Conservation (phyloP, 495 filamentous ascomycete species). For the Aspergillus leporis region DNA sequence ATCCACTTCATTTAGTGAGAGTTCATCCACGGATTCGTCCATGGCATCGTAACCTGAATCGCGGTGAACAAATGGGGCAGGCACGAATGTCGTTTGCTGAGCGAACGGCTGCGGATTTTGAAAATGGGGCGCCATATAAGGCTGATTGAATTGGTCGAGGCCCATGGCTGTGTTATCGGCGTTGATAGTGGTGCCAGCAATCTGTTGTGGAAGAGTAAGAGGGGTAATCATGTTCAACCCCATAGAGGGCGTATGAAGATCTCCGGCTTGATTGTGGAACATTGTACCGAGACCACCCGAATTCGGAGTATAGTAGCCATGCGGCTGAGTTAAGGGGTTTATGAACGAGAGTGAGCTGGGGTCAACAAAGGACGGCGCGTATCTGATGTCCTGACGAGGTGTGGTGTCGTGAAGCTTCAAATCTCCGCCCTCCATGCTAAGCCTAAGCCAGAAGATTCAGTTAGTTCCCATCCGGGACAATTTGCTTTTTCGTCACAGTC, state of each 20-base stretch:
- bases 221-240: conserved; percentile 79
- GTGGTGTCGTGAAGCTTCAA: conserved; percentile 81
- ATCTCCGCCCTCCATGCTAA: conserved; percentile 49
- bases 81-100: conserved; percentile 67
- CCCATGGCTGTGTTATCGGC: conserved; percentile 24
- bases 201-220: conserved; percentile 69
- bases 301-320: conserved; percentile 86
- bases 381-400: conserved; percentile 78
- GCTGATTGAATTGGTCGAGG: conserved; percentile 61
- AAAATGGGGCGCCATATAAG: conserved; percentile 66
- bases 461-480: conserved; percentile 3
- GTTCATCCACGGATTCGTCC: conserved; percentile 62
- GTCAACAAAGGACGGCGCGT: conserved; percentile 85
- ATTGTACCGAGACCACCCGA: conserved; percentile 79
- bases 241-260: conserved; percentile 84
- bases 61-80: conserved; percentile 75
- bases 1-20: conserved; percentile 52
- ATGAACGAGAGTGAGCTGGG: conserved; percentile 79
- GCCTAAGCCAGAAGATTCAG: conserved; percentile 25
- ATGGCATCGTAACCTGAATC: conserved; percentile 76
- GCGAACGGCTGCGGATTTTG: conserved; percentile 74
- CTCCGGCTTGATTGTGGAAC: conserved; percentile 82
- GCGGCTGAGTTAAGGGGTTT: conserved; percentile 72
- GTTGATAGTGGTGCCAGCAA: conserved; percentile 51
- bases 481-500: background rate